Evolutionary conservation across 805 yeast species (phyloP), one percentile per base, ranked within the genome.

Genomic region (Metschnikowia orientalis): DNA sequence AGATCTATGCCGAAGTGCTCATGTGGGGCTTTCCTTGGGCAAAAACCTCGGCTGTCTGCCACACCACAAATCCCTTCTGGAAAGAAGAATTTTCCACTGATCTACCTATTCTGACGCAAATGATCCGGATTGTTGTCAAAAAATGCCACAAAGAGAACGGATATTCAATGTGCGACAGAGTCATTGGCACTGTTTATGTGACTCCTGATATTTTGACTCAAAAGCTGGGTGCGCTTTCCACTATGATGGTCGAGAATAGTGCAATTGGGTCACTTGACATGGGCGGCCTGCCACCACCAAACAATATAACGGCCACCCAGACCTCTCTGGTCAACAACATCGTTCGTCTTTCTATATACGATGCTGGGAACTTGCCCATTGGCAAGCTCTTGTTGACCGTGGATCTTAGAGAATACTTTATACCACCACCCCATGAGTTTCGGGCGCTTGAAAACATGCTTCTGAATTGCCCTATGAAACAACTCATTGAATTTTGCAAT

Each of bases 21-120:
- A 67, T 85, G 53, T 82, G 92, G 81, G 79, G 75, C 12, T 67
- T 75, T 28, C 76, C 81, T 1, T 82, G 90, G 86, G 85, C 83
- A 23, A 65, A 87, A 44, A 85, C 96, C 0, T 79, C 88, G 2
- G 63, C 75, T 5, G 80, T 80, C 0, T 60, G 65, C 22, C 61
- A 71, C 28, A 45, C 56, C 1, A 32, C 35, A 3, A 68, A 69
- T 34, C 89, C 95, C 1, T 85, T 85, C 51, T 89, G 95, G 92
- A 76, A 88, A 50, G 95, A 89, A 49, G 75, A 69, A 27, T 82
- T 84, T 50, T 59, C 70, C 2, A 60, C 82, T n/a, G 75, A 78
- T 31, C 60, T 79, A 25, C 81, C 84, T 0, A 61, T 73, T 5
- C 60, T 68, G 27, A 75, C 78, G 3, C 74, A 68, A 48, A 67